Conservation (phyloP, 208 protist species). For the Trypanosoma cruzi region DNA sequence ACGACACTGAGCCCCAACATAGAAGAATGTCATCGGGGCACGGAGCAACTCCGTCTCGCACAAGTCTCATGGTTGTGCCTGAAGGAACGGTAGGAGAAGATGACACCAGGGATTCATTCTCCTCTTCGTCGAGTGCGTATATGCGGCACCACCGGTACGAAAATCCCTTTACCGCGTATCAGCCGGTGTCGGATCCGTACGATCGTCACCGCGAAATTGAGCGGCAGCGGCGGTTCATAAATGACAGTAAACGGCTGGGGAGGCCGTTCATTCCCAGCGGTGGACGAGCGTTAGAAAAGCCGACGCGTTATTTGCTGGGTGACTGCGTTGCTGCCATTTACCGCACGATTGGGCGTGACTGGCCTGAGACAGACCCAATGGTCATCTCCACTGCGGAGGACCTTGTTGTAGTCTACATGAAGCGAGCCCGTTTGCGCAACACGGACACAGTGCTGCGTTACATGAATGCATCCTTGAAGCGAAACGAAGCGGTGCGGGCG, state of each 20-base stretch:
- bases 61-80: not conserved
- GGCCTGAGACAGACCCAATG: slow-evolving; percentile 64
- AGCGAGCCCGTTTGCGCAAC: slow-evolving; percentile 30
- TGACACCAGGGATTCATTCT: not conserved
- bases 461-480: slow-evolving; percentile 76
- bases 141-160: slow-evolving; percentile 55
- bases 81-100: not conserved
- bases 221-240: slow-evolving; percentile 68
- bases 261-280: slow-evolving; percentile 74
- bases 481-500: slow-evolving; percentile 56
- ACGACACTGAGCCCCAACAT: not conserved
- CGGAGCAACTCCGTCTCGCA: not conserved
- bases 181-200: slow-evolving; percentile 63
- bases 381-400: slow-evolving; percentile 90
- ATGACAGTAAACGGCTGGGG: slow-evolving; percentile 62
- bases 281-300: slow-evolving; percentile 38
- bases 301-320: slow-evolving; percentile 77
- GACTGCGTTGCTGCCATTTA: slow-evolving; percentile 84
- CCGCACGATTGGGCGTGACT: slow-evolving; percentile 62
- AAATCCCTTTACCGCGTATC: slow-evolving; percentile 35
- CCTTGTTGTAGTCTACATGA: slow-evolving; percentile 85
- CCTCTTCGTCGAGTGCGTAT: slow-evolving; percentile 31
- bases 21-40: not conserved
- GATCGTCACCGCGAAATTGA: slow-evolving; percentile 58
- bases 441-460: slow-evolving; percentile 63